Base-by-base conservation (phyloP, 2,329 filamentous ascomycete species). In the Biscogniauxia marginata region DNA sequence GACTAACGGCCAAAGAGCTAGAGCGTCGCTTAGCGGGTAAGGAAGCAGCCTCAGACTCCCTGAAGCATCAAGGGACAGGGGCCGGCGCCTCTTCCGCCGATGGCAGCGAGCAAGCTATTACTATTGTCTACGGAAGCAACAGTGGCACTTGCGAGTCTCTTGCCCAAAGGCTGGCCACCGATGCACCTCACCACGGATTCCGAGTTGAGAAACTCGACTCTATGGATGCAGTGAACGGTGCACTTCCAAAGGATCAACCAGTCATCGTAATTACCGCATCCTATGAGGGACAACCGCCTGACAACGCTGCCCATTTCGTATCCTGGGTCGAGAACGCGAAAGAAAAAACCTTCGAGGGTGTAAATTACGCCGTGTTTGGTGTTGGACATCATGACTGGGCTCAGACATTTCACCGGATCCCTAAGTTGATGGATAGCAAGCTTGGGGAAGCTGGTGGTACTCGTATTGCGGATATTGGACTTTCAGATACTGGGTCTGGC, bases 111-210 rank as follows among this genome's bases (percentile, higher is more conserved):
- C 76, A 75, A 56, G 79, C 78, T 0, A 70, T 93, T 61, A 81
- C 81, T n/a, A 81, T 93, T 19, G 81, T 86, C 46, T 92, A 89
- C 65, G 89, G 89, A 2, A 89, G 86, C 18, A 90, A 91, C 67
- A 85, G 84, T 1, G 89, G 89, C 0, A 92, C 89, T 1, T 92
- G 89, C 68, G 86, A 91, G 70, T 78, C 84, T 1, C 78, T 91
- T 47, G 85, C 88, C 1, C 81, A 87, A 59, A 77, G 82, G 23
- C 69, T 91, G 9, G 85, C 85, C 0, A 76, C 79, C 7, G 81
- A 85, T 64, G 87, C 87, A 0, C 64, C 75, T 1, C 69, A 70
- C 3, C 83, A 84, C 62, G 88, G 88, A 0, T 91, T 85, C 70
- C 71, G 69, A 3, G 82, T 83, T 4, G 68, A 73, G 2, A 76